Conservation (phyloP, 1,284 basidiomycete genomes). For the Ganoderma meredithae region DNA sequence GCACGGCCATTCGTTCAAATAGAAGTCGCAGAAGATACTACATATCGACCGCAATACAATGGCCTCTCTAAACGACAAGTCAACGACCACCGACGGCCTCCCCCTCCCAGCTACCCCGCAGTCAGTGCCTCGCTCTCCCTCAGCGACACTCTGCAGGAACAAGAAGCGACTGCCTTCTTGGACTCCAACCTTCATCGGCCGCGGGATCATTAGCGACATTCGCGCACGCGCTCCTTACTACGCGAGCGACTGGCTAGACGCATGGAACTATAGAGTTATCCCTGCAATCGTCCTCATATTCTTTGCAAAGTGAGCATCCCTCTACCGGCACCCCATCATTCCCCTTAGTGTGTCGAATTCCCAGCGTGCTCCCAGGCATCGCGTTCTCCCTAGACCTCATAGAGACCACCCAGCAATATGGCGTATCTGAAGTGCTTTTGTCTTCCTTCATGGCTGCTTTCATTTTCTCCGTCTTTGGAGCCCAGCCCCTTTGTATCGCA, state of each 20-base stretch:
- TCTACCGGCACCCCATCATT: background rate
- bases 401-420: slow-evolving; percentile 90
- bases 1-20: background rate
- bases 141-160: slow-evolving; percentile 32
- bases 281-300: slow-evolving; percentile 81
- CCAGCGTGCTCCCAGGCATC: slow-evolving; percentile 85
- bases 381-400: slow-evolving; percentile 95
- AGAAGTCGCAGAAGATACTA: background rate
- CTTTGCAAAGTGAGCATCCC: slow-evolving; percentile 72
- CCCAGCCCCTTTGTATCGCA: slow-evolving; percentile 92
- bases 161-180: slow-evolving; percentile 21
- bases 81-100: background rate
- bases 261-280: slow-evolving; percentile 87
- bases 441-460: slow-evolving; percentile 91
- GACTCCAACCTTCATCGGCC: slow-evolving; percentile 51
- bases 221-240: slow-evolving; percentile 83
- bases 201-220: slow-evolving; percentile 85
- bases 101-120: background rate
- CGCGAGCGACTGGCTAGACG: slow-evolving; percentile 85
- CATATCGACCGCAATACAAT: background rate
- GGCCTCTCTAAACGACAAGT: background rate
- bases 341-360: background rate
- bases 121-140: slow-evolving; percentile 27
- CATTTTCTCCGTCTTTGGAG: slow-evolving; percentile 90
- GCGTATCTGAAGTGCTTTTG: slow-evolving; percentile 86